Base-by-base conservation (phyloP, 306 rosid species). In the Quercus alba region DNA sequence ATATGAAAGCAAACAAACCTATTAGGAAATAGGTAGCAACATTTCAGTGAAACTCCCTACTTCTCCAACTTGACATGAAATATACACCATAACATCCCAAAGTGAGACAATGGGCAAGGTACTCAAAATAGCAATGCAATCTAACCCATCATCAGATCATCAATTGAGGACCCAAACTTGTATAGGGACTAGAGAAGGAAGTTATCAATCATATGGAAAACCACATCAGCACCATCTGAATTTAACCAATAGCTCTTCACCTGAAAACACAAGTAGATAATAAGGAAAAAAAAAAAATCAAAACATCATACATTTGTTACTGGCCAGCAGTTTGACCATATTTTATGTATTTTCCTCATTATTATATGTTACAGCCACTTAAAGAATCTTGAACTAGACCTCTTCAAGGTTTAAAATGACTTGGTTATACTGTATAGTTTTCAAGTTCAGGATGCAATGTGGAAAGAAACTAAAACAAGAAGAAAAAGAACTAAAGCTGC, bases 181-280 rank as follows among this genome's bases (percentile, higher is more conserved):
- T 7, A 72, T 35, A 77, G 70, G 21, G 72, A 59, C 83, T 87
- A 87, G 67, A 91, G 87, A 78, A 88, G 90, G 79, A 95, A 93
- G 85, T 88, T 87, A 82, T 93, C 99, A 58, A 93, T 93, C 86
- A 95, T 93, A 78, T 95, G 99, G 82, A 75, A 86, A 79, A 93
- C 93, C 82, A 95, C 99, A 82, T 90, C 98, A 1, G 95, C 93
- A 69, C 99, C 98, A 83, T 95, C 99, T 21, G 98, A 94, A 88
- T 93, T 93, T 77, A 91, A 58, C 97, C 98, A 93, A 82, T 90
- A 93, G 46, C 86, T 90, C 90, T 93, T 91, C 83, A 95, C 99
- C 99, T 95, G 91, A 83, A 75, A 58, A 20, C 63, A 90, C 49
- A 41, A 73, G 57, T 20, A 85, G 57, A 70, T 20, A 69, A 19